Evolutionary conservation across 768 basidiomycete species (phyloP).

Genomic region (Macrolepiota dolichaula): DNA sequence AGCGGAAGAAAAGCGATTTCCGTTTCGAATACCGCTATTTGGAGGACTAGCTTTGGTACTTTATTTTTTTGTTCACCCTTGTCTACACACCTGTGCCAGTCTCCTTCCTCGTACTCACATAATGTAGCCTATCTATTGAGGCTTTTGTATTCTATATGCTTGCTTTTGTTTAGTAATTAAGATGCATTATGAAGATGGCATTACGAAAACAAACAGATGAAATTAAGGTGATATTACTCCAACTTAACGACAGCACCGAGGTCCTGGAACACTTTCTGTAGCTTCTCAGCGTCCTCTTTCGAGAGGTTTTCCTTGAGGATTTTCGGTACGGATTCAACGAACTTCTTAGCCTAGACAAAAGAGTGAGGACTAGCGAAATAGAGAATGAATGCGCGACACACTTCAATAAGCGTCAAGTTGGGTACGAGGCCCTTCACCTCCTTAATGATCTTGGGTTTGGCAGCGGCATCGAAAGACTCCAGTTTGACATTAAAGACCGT

Average conservation of each 20-base stretch:
- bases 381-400: conserved; percentile 36
- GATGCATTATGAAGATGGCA: conserved; percentile 4
- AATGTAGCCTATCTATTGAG: conserved; percentile 14
- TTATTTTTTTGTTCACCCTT: conserved; percentile 8
- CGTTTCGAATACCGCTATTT: conserved; percentile 95
- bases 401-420: conserved; percentile 95
- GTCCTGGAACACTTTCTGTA: conserved; percentile 85
- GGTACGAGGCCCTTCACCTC: conserved; percentile 97
- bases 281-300: conserved; percentile 97
- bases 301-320: conserved; percentile 89
- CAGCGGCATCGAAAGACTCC: conserved; percentile 86
- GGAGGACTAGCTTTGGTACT: conserved; percentile 60
- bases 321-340: conserved; percentile 94
- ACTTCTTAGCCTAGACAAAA: conserved; percentile 88
- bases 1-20: conserved; percentile 97
- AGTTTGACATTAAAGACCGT: conserved; percentile 94
- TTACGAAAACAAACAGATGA: conserved; percentile 9
- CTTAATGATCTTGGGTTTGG: conserved; percentile 96
- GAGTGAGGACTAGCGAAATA: not conserved
- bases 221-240: conserved; percentile 50
- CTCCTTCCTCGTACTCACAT: conserved; percentile 11
- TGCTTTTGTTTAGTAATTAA: conserved; percentile 12
- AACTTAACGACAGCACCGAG: conserved; percentile 86
- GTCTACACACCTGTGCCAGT: conserved; percentile 7
- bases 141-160: conserved; percentile 18